Conservation (phyloP, 352 stramenopile species). For the Pythium rhizo-oryzae region DNA sequence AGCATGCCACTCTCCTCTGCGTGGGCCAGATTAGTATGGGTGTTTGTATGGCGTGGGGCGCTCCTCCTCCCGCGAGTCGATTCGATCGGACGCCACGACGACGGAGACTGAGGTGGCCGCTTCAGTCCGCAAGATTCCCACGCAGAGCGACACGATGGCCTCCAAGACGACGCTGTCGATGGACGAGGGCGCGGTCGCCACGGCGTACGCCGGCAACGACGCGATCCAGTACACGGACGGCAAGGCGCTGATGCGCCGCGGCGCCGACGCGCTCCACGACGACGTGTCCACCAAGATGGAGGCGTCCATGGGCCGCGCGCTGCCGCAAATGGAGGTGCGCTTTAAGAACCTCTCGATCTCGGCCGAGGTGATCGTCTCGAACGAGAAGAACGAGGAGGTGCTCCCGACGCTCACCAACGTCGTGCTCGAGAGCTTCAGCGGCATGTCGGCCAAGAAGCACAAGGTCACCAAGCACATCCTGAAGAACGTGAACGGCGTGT, state of each 20-base stretch:
- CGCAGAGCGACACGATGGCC: neutral
- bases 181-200: neutral
- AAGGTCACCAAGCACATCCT: conserved; percentile 53
- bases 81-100: neutral
- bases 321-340: conserved; percentile 67
- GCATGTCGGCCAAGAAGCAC: conserved; percentile 46
- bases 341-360: conserved; percentile 52
- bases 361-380: conserved; percentile 43
- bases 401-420: conserved; percentile 64
- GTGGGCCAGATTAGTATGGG: neutral
- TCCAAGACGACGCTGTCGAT: conserved; percentile 10
- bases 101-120: conserved; percentile 5
- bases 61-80: neutral
- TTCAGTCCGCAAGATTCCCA: conserved; percentile 24
- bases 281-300: conserved; percentile 48
- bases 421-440: conserved; percentile 38
- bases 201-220: conserved; percentile 10
- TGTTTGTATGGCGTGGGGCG: neutral
- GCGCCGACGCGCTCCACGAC: conserved; percentile 44
- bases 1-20: neutral
- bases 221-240: conserved; percentile 26
- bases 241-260: conserved; percentile 29
- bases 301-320: conserved; percentile 38
- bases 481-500: conserved; percentile 44
- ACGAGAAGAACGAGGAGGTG: conserved; percentile 33